Base-by-base conservation (phyloP, 164 flowering plant genomes). In the Annona cherimola region DNA sequence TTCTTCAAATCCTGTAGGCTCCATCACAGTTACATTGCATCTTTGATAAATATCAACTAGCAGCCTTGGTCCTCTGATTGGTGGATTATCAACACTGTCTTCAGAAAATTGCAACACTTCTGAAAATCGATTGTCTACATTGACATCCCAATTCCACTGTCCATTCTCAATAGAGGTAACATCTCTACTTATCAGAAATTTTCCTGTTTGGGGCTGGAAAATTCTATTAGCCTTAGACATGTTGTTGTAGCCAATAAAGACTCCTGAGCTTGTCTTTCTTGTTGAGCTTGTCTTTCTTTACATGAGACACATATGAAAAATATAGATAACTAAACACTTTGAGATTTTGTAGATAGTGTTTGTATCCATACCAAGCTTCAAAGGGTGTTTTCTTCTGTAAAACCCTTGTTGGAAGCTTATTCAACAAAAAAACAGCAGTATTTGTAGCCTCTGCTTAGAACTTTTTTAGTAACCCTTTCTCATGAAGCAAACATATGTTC, bases 151-250 rank as follows among this genome's bases (percentile, higher is more conserved):
- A 1, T 63, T 61, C 50, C 69, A 67, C 8, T 8, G 16, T 42
- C n/a, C 20, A 26, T 66, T 63, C 66, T 55, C 64, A 3, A 35
- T 16, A 16, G 16, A 46, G 1, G 3, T 39, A 3, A 67, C 55
- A 67, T 67, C 69, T 42, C 50, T 9, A 0, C 50, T 67, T 19
- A 42, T 59, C 40, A 63, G 68, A 71, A 63, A 26, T 26, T 26
- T 26, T 65, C 69, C 69, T 50, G 54, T 45, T 43, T 12, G 71
- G 7, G 4, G 60, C 19, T 4, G 42, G 60, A 60, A 59, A 16
- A 59, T 59, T 20, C 61, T 59, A 20, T 59, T 2, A 20, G 61
- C 61, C n/a, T 59, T 59, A 12, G 61, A 59, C 14, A 59, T 20
- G 14, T 18, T 12, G 18, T 20, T 59, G 61, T 59, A 2, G 61